These are phyloP conservation scores for Secale cereale DNA, from an alignment of 176 grass and related monocot species.

Conservation along the genomic window DNA sequence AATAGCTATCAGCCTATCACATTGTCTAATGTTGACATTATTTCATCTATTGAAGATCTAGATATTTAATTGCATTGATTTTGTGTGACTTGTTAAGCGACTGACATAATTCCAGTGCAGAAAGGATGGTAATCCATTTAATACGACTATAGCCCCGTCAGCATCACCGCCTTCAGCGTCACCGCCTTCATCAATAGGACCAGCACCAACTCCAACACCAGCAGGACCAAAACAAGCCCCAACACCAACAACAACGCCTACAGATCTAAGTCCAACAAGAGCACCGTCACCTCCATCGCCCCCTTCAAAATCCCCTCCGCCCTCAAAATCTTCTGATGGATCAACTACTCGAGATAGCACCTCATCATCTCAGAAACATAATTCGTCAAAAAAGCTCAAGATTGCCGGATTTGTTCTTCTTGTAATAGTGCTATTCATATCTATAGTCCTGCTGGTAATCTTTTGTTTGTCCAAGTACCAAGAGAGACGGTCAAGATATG, in stretches of 20 bases:
- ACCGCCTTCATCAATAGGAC: constrained; percentile 40
- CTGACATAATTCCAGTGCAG: constrained; percentile 49
- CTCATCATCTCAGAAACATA: constrained; percentile 43
- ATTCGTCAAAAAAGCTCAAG: constrained; percentile 54
- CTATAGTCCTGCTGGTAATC: constrained; percentile 53
- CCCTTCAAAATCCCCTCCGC: constrained; percentile 41
- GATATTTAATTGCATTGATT: constrained; percentile 19
- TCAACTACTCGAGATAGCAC: constrained; percentile 44
- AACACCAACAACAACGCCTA: constrained; percentile 35
- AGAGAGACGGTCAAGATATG: constrained; percentile 60
- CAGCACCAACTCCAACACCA: constrained; percentile 45
- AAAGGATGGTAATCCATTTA: constrained; percentile 98
- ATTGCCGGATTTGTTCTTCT: constrained; percentile 80
- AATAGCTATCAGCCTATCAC: not conserved
- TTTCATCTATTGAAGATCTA: not conserved
- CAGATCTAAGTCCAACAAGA: constrained; percentile 22
- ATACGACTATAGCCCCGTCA: constrained; percentile 64
- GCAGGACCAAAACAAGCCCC: constrained; percentile 43
- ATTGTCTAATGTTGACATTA: not conserved
- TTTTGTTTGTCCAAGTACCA: constrained; percentile 84
- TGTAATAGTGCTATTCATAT: constrained; percentile 57
- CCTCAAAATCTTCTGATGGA: constrained; percentile 33
- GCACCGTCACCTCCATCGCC: constrained; percentile 40
- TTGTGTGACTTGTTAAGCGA: constrained; percentile 20
- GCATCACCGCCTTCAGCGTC: constrained; percentile 53